Base-by-base conservation (phyloP, 1,284 basidiomycete genomes). In the Trichosporon ovoides region DNA sequence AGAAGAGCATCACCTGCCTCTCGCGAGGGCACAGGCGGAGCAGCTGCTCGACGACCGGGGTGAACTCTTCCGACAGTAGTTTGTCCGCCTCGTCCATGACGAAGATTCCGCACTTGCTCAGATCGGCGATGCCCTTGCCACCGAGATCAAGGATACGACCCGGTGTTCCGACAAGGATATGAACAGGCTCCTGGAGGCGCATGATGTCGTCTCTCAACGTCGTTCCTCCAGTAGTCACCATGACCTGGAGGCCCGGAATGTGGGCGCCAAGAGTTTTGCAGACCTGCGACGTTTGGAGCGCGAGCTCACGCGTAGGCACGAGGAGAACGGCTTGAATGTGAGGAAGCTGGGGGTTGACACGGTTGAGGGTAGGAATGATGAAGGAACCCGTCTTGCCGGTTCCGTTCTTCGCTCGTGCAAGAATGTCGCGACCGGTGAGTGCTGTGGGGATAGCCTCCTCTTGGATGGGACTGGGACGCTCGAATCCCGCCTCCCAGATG, bases 11-110 rank as follows among this genome's bases (percentile, higher is more conserved):
- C 73, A 98, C 93, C 80, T 98, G 95, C 60, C 93, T 84, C 69
- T 89, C 85, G 64, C 83, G 80, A 49, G 93, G 91, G 60, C 97
- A 83, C 77, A 90, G 89, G 46, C 83, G 82, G 60, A 98, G 83
- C 46, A 98, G 79, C 76, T 97, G 91, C 80, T 98, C 95, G 86
- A 98, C 96, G 61, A 98, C 95, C 56, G 95, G 94, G 11, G 93
- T 91, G 72, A 98, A 98, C 80, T 98, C 96, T 61, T 94, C 92
- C 11, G 89, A 93, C 55, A 98, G 85, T 55, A 98, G 85, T 78
- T 98, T 98, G 80, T 98, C 95, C 55, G 96, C 95, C 79, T 98
- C 95, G 79, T 98, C 95, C 93, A 97, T 96, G 66, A 96, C 91
- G 72, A 97, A 98, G 53, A 95, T 91, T 14, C 88, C 87, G 77